A percentile compares a stretch with the other conserved stretches of the same genome.
These are phyloP conservation scores for Alternaria sp. DNA, from an alignment of 2,329 filamentous ascomycete genomes.

Conservation along the genomic window DNA sequence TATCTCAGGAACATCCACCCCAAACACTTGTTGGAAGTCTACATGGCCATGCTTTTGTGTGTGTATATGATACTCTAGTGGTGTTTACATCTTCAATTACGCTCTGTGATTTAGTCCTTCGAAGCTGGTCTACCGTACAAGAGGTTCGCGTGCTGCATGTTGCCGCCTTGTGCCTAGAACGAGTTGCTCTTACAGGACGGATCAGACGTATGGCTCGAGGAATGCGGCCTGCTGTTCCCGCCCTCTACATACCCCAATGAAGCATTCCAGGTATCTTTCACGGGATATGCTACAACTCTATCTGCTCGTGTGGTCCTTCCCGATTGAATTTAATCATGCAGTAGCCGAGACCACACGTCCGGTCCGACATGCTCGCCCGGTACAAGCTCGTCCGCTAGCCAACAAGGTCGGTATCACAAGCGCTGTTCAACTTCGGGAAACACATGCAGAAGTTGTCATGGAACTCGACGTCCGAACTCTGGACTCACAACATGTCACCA, in stretches of 20 bases:
- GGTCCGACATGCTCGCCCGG: background rate
- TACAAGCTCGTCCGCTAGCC: background rate
- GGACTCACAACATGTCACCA: background rate
- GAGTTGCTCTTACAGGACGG: too few species aligned
- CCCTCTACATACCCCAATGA: background rate
- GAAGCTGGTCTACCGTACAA: background rate
- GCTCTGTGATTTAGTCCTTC: background rate
- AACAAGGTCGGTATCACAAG: background rate
- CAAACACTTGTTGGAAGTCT: background rate
- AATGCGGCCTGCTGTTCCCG: background rate
- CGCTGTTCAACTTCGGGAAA: background rate
- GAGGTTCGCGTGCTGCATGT: background rate
- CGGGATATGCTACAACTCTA: background rate
- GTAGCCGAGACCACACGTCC: background rate
- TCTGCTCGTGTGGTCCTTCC: background rate
- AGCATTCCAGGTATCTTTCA: background rate
- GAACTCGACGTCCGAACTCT: background rate
- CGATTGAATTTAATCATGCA: background rate
- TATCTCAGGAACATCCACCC: background rate
- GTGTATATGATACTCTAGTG: too few species aligned
- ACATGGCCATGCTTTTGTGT: background rate
- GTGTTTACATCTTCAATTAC: too few species aligned
- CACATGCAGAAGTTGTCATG: background rate
- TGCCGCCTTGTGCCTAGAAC: too few species aligned
- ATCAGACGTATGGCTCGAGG: background rate